Conservation (phyloP, 345 rosid species). For the Eucalyptus curtisii region DNA sequence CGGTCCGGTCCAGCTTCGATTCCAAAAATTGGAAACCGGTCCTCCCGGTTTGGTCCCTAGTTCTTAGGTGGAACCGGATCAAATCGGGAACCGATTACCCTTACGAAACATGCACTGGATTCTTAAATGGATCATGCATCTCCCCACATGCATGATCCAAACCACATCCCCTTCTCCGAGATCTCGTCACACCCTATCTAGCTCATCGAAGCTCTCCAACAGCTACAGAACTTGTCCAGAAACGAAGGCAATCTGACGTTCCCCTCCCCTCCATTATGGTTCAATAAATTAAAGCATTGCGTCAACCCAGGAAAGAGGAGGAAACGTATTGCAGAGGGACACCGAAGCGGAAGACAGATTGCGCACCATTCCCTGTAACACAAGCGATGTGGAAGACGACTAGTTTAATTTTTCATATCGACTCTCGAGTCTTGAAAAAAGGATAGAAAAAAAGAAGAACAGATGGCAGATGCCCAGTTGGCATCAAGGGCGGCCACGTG, state of each 20-base stretch:
- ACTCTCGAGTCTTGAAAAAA: too few relatives aligned
- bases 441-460: not conserved
- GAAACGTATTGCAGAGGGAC: not conserved
- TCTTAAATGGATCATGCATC: not conserved
- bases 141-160: not conserved
- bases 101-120: not conserved
- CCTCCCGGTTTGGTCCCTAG: fast-evolving
- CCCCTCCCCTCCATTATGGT: not conserved
- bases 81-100: fast-evolving
- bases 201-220: not conserved
- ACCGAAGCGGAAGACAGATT: not conserved
- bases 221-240: not conserved
- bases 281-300: not conserved
- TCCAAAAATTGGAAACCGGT: too few relatives aligned
- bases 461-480: not conserved
- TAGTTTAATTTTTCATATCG: not conserved
- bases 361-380: not conserved
- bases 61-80: too few relatives aligned
- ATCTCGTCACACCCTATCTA: not conserved
- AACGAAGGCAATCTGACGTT: not conserved
- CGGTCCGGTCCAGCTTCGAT: too few relatives aligned
- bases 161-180: not conserved
- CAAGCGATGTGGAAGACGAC: not conserved
- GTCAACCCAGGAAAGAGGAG: not conserved
- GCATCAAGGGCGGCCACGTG: not conserved